Evolutionary conservation across 2,329 filamentous ascomycete genomes (phyloP).

Genomic region (Falciphora oryzae): DNA sequence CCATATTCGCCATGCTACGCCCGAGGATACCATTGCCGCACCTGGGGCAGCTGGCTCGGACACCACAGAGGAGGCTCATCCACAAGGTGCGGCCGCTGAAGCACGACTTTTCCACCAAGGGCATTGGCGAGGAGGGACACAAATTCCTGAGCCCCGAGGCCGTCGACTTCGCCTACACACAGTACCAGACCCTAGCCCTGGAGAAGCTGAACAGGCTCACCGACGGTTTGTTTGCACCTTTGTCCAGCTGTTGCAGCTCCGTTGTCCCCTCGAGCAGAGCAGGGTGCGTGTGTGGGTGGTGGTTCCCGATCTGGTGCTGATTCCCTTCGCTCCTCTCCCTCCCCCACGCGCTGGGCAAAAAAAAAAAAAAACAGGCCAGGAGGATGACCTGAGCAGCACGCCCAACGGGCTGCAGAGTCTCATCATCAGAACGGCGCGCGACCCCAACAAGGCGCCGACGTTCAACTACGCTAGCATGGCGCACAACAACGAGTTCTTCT

Average conservation of each 20-base stretch:
- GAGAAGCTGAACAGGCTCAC: slow-evolving; percentile 71
- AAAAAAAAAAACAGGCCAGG: slow-evolving; percentile 44
- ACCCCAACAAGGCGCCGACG: slow-evolving; percentile 67
- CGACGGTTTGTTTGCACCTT: slow-evolving; percentile 51
- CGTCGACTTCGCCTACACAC: slow-evolving; percentile 72
- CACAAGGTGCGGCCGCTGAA: slow-evolving; percentile 20
- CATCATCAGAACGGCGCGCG: slow-evolving; percentile 68
- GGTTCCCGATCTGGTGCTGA: not conserved
- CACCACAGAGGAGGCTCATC: slow-evolving; percentile 32
- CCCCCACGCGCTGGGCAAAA: not conserved
- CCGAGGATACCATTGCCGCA: slow-evolving; percentile 8
- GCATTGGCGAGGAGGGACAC: slow-evolving; percentile 44
- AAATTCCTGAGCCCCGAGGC: slow-evolving; percentile 59
- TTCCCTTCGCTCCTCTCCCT: slow-evolving; percentile 2
- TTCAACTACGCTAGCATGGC: slow-evolving; percentile 99
- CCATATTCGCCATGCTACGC: slow-evolving; percentile 10
- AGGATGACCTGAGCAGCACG: slow-evolving; percentile 39
- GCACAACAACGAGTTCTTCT: slow-evolving; percentile 86
- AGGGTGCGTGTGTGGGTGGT: not conserved
- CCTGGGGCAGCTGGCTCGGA: slow-evolving; percentile 10
- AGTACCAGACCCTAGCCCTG: slow-evolving; percentile 72
- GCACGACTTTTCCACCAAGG: slow-evolving; percentile 26
- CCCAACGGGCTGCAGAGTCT: slow-evolving; percentile 55
- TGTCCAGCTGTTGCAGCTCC: not conserved
- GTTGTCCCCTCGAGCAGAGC: not conserved